Evolutionary conservation across 257 asterid genomes (phyloP).

Genomic region (Dorcoceras hygrometricum): DNA sequence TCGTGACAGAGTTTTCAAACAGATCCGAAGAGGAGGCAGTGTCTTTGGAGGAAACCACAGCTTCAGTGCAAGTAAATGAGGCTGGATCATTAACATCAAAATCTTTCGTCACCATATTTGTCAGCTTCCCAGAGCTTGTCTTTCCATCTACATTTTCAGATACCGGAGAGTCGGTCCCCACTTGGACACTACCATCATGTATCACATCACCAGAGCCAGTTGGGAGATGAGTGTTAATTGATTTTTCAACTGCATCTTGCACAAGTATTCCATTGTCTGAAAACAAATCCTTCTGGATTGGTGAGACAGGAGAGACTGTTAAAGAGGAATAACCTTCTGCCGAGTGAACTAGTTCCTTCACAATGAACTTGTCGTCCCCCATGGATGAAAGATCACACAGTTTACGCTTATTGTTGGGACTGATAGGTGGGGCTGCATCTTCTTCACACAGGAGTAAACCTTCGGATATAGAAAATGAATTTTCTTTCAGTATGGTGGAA

Average conservation of each 20-base stretch:
- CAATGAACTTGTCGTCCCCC: conserved; percentile 50
- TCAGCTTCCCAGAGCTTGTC: conserved; percentile 41
- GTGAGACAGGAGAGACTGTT: conserved; percentile 32
- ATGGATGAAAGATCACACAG: conserved; percentile 24
- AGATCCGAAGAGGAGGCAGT: conserved; percentile 31
- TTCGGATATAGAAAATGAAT: conserved; percentile 26
- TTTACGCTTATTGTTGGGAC: conserved; percentile 24
- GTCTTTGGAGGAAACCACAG: conserved; percentile 29
- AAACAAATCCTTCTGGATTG: conserved; percentile 37
- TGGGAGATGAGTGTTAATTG: conserved; percentile 34
- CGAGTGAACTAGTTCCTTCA: conserved; percentile 37
- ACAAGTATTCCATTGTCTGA: conserved; percentile 36
- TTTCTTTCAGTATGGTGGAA: conserved; percentile 27
- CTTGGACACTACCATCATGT: conserved; percentile 68
- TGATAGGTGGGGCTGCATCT: conserved; percentile 26
- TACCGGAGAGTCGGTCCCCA: conserved; percentile 47
- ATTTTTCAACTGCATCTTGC: conserved; percentile 46
- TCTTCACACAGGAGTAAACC: conserved; percentile 26
- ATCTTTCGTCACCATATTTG: conserved; percentile 50
- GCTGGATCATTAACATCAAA: conserved; percentile 36
- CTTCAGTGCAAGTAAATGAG: conserved; percentile 29
- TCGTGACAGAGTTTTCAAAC: conserved; percentile 35
- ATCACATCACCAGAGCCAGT: conserved; percentile 61
- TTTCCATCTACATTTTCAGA: conserved; percentile 39
- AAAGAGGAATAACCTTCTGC: conserved; percentile 35